Base-by-base conservation (phyloP, 495 filamentous ascomycete species). In the Aspergillus panamensis region DNA sequence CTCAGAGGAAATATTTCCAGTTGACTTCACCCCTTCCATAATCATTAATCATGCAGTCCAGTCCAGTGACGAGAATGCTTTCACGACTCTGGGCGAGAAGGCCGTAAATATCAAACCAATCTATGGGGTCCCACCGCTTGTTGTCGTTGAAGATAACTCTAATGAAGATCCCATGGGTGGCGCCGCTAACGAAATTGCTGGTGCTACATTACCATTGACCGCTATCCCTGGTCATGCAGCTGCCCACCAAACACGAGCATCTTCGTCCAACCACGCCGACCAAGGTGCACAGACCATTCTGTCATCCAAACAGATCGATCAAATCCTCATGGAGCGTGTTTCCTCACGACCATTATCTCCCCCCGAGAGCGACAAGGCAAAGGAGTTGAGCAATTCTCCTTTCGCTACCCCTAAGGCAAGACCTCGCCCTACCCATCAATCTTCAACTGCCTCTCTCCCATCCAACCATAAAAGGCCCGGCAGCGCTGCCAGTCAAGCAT, bases 231-330 rank as follows among this genome's bases (percentile, higher is more conserved):
- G 76, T 17, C 80, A 80, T 63, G 63, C 73, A 48, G 55, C 72
- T 12, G 57, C 70, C 19, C 71, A 69, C 37, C 63, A 65, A 32
- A 43, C 62, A 21, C 67, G 54, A 58, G 60, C 69, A 48, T 61
- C 60, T 8, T 63, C 61, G 31, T 79, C 75, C 60, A 72, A 78
- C 43, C 84, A 77, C 48, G 73, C 75, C 35, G 87, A 93, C 65
- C 86, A 90, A 53, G 80, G 82, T 48, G 82, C 84, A 13, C 90
- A 95, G 70, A 93, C 90, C 33, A 75, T 84, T 8, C 70, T 93
- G 33, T 92, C 89, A 13, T 83, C 85, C 0, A 81, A 87, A 42
- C 84, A 83, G 48, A 85, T 92, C 56, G 88, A 92, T 56, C 80
- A 81, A 48, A 73, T 90, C 52, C 69, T 90, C 13, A 79, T 79